phyloP scores from a whole-genome alignment of 2,329 filamentous ascomycete species.

The Sarocladiaceae sp. region DNA sequence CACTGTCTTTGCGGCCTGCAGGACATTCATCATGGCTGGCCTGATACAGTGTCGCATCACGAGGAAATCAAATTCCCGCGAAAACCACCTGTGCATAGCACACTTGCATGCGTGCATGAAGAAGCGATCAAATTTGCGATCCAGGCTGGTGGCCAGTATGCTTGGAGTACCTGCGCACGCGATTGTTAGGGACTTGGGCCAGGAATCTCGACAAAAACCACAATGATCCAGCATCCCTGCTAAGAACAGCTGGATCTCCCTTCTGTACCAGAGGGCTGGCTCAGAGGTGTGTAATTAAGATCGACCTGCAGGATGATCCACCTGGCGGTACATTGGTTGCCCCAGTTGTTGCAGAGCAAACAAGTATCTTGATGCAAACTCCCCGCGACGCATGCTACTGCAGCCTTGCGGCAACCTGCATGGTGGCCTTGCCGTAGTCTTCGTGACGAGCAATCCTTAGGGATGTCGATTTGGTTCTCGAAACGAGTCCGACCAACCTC shows the following conservation, averaged over 20 bases:
- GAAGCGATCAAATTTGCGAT: neutral
- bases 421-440: neutral
- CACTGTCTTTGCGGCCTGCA: neutral
- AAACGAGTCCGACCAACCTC: no score
- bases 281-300: neutral
- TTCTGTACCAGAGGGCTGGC: neutral
- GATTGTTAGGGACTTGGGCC: neutral
- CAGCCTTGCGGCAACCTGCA: neutral
- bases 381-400: neutral
- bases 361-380: neutral
- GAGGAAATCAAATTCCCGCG: neutral
- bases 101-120: constrained; percentile 1
- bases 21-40: no score
- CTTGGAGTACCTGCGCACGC: neutral
- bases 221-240: neutral
- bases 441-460: no score
- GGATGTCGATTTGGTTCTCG: no score
- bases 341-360: neutral
- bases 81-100: neutral
- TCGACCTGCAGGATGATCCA: neutral
- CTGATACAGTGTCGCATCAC: no score
- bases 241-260: neutral
- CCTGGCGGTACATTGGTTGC: neutral
- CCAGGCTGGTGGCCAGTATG: neutral
- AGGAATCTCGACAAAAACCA: neutral